Base-by-base conservation (phyloP, 2,329 filamentous ascomycete genomes). In the Fusarium abutilonis region DNA sequence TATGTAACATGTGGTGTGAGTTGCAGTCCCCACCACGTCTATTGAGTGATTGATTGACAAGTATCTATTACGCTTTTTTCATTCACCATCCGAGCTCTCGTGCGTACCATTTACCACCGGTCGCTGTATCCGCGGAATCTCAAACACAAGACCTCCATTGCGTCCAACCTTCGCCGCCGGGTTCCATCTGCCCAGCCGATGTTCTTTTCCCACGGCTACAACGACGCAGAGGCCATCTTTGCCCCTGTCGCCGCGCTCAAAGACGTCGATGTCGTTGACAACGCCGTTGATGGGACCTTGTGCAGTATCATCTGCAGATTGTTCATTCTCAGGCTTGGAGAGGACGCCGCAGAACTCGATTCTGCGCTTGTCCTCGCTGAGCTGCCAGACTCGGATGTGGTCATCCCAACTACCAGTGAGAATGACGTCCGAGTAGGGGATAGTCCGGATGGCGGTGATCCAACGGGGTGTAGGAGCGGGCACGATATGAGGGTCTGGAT, bases 381-480 rank as follows among this genome's bases (percentile, higher is more conserved):
- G 82, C 59, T 84, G 87, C 95, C 95, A 99, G 6, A 89, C 89
- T 45, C 94, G 84, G 55, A 99, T 83, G 75, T 86, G 88, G 3
- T 95, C 95, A 73, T 78, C 95, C 93, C 94, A 99, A 76, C 92
- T 97, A 29, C 94, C 95, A 65, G 89, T 96, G 46, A 99, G 81
- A 53, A 99, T 86, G 46, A 97, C 80, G 71, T 99, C 93, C 6
- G 92, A 94, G 75, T 93, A 97, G 0, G 95, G 94, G 44, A 99
- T 83, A 1, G 92, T 90, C 44, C 88, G 83, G 39, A 99, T 80
- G 6, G 94, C 93, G 1, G 95, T 99, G 74, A 99, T 95, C 84
- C 91, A 96, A 72, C 94, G 84, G 4, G 95, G 91, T 65, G 89
- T 85, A 2, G 89, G 86, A 19, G 84, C 78, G 39, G 89, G 81